Evolutionary conservation across 2,329 filamentous ascomycete genomes (phyloP), one percentile per base, ranked within the genome.

Genomic region (Lachnellula cervina): DNA sequence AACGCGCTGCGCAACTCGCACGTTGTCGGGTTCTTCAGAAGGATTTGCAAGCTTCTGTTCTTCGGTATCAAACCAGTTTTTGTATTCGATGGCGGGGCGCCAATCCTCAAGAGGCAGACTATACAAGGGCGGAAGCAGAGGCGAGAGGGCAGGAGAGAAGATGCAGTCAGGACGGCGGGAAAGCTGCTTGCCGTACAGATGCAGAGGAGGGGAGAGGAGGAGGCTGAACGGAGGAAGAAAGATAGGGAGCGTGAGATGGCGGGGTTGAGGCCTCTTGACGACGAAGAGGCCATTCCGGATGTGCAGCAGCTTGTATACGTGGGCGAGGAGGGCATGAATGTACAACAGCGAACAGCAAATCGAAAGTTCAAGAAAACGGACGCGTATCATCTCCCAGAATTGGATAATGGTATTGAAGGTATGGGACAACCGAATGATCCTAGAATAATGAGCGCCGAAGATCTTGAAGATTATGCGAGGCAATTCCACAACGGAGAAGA

Each of bases 21-120:
- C 69, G 84, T 99, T 37, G 90, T 99, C 44, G 94, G 95, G 40
- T 99, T 99, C 82, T 99, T 99, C 74, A 89, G 94, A 51, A 86
- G 94, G 58, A 96, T 99, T 71, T 99, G 94, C 80, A 99, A 99
- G 71, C 81, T 99, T 1, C 81, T 99, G 1, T 99, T 93, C 81
- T 93, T 94, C 68, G 94, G 95, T 49, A 96, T 99, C 71, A 89
- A 88, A 61, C 95, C 94, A 0, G 91, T 99, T 45, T 99, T 99
- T 71, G 92, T 99, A 14, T 99, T 99, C 71, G 94, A 99, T 73
- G 94, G 95, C 58, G 94, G 93, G 44, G 95, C 94, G 0, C 95
- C 95, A 0, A 79, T 84, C 2, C 79, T 99, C 61, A 99, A 99
- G 76, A 81, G 93, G 55, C 89, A 95, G 70, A 99, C 94, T 0